A percentile compares a stretch with the other conserved stretches of the same genome.
Evolutionary conservation across 208 protist species (phyloP).

Genomic region (Trypanosoma vivax): DNA sequence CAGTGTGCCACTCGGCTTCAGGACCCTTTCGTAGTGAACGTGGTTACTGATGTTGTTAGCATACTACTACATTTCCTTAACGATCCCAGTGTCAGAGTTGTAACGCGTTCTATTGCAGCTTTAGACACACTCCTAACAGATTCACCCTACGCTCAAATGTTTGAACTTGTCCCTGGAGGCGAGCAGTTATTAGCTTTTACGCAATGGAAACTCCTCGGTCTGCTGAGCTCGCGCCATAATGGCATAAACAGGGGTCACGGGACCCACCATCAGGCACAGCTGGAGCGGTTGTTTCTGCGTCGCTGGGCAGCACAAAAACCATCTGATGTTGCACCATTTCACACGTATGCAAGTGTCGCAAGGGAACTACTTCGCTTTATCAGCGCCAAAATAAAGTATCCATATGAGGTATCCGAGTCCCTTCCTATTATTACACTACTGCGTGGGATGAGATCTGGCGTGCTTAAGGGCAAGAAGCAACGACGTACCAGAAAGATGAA

Average conservation of each 20-base stretch:
- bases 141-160: conserved; percentile 19
- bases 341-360: conserved; percentile 37
- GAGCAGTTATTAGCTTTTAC: conserved; percentile 46
- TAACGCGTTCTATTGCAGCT: conserved; percentile 54
- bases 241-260: conserved; percentile 2
- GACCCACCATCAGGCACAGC: conserved; percentile 26
- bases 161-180: conserved; percentile 27
- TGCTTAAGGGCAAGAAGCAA: neutral
- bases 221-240: conserved; percentile 18
- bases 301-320: conserved; percentile 49
- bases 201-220: conserved; percentile 60
- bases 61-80: conserved; percentile 63
- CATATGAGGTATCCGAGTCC: conserved; percentile 48
- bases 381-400: conserved; percentile 25
- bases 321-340: conserved; percentile 22
- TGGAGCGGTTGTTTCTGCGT: conserved; percentile 56
- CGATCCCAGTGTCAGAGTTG: conserved; percentile 64
- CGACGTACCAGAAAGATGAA: conserved; percentile 18
- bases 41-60: conserved; percentile 49
- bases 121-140: conserved; percentile 70
- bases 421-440: conserved; percentile 57
- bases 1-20: neutral
- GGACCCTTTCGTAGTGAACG: conserved; percentile 7
- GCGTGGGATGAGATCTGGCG: conserved; percentile 26
- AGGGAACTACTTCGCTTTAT: conserved; percentile 51